Percentiles rank a stretch among this genome's conserved stretches.
Evolutionary conservation across 2,329 filamentous ascomycete species (phyloP).

Genomic region (Dothideomycetidae sp.): DNA sequence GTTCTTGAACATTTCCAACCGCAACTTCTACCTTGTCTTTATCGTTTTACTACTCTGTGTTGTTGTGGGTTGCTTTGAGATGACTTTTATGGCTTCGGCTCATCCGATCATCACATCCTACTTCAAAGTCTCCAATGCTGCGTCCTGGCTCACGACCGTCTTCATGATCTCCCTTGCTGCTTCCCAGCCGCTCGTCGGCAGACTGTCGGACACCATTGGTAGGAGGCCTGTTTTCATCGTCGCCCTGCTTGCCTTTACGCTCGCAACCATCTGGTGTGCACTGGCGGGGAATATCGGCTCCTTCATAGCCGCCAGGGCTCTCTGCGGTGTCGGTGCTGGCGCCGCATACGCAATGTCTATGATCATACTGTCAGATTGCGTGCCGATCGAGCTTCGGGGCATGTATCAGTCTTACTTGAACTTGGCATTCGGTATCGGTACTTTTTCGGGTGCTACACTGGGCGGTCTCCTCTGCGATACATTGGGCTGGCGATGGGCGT

Average conservation of each 20-base stretch:
- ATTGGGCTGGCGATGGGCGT: constrained; percentile 62
- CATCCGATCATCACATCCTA: constrained; percentile 44
- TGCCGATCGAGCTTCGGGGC: constrained; percentile 58
- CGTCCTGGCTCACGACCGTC: constrained; percentile 69
- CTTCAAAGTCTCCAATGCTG: constrained; percentile 62
- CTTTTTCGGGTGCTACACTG: constrained; percentile 47
- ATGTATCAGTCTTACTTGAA: constrained; percentile 58
- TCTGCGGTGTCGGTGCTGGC: constrained; percentile 60
- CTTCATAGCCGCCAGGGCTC: constrained; percentile 55
- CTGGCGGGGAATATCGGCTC: constrained; percentile 51
- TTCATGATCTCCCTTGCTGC: constrained; percentile 65
- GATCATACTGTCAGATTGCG: constrained; percentile 59
- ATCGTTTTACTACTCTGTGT: constrained; percentile 6
- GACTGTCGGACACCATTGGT: constrained; percentile 57
- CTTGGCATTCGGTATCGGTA: constrained; percentile 43
- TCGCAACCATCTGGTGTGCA: constrained; percentile 56
- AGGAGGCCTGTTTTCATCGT: constrained; percentile 38
- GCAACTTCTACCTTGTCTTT: constrained; percentile 12
- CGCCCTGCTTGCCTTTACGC: constrained; percentile 46
- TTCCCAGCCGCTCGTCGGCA: constrained; percentile 60
- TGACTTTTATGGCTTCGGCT: constrained; percentile 66
- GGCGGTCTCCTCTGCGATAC: constrained; percentile 56
- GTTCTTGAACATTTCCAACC: constrained; percentile 10
- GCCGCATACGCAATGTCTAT: constrained; percentile 54
- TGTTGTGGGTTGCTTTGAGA: constrained; percentile 48